Percentiles rank a stretch among this genome's conserved stretches.
phyloP scores from a whole-genome alignment of 2,329 filamentous ascomycete genomes.

The Penicillium rolfsii region DNA sequence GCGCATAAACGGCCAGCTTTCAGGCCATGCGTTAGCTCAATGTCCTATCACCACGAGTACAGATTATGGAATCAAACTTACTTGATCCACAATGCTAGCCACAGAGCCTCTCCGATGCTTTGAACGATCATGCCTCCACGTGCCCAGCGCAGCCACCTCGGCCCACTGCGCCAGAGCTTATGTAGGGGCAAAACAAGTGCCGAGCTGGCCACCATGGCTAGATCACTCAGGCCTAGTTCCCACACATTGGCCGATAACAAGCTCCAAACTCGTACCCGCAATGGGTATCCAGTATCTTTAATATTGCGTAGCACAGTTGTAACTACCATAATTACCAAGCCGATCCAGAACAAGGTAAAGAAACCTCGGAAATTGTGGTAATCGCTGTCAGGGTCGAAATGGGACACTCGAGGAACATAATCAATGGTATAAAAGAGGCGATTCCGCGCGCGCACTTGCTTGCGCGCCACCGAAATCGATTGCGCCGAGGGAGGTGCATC shows the following conservation, averaged over 20 bases:
- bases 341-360: conserved; percentile 98
- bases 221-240: conserved; percentile 81
- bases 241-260: conserved; percentile 87
- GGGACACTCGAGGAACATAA: conserved; percentile 86
- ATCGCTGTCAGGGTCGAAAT: conserved; percentile 91
- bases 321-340: conserved; percentile 92
- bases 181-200: conserved; percentile 75
- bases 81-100: conserved; percentile 81
- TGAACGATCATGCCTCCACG: conserved; percentile 79
- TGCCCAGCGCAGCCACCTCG: conserved; percentile 68
- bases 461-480: conserved; percentile 81
- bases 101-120: conserved; percentile 75
- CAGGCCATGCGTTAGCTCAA: conserved; percentile 26
- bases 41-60: background rate
- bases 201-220: conserved; percentile 80
- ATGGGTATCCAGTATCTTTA: conserved; percentile 86
- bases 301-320: conserved; percentile 92
- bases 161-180: conserved; percentile 62
- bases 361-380: conserved; percentile 96
- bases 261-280: conserved; percentile 84
- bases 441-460: conserved; percentile 77
- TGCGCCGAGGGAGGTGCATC: conserved; percentile 93
- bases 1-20: conserved; percentile 75
- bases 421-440: conserved; percentile 92
- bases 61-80: conserved; percentile 41